These are phyloP conservation scores for Aspergillus saccharolyticus DNA, from an alignment of 495 filamentous ascomycete species.

Conservation along the genomic window DNA sequence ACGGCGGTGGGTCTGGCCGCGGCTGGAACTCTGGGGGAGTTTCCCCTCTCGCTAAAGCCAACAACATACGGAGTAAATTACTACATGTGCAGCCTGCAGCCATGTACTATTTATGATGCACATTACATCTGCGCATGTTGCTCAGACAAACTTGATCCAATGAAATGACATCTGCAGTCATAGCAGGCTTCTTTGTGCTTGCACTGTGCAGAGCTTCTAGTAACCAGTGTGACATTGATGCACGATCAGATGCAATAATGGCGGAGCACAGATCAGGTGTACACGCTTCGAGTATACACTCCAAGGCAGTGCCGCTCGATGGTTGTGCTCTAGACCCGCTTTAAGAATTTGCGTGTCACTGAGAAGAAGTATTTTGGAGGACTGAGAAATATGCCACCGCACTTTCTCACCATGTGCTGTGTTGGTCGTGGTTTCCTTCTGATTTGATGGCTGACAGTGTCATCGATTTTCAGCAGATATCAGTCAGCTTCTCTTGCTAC, in stretches of 20 bases:
- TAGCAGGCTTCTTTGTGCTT: background rate
- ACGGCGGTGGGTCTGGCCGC: constrained; percentile 1
- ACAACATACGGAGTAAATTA: background rate
- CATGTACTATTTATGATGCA: background rate
- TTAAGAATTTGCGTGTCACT: background rate
- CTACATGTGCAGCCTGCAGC: too few species aligned
- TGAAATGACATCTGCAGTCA: background rate
- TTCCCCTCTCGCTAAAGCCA: background rate
- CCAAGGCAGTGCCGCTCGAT: background rate
- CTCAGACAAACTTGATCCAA: background rate
- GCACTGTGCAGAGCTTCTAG: background rate
- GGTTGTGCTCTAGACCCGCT: background rate
- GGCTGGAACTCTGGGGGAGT: constrained; percentile 2
- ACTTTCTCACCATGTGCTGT: background rate
- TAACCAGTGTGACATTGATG: background rate
- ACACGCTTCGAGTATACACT: background rate
- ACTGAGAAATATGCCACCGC: background rate
- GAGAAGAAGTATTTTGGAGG: too few species aligned
- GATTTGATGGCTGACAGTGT: too few species aligned
- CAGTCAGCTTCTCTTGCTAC: background rate
- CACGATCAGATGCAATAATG: background rate
- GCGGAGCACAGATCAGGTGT: background rate
- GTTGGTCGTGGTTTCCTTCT: constrained; percentile 9
- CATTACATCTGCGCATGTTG: background rate
- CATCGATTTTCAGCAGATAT: background rate